Evolutionary conservation across 2,329 filamentous ascomycete genomes (phyloP), one percentile per base, ranked within the genome.

Genomic region (Colletotrichum spaethianum): DNA sequence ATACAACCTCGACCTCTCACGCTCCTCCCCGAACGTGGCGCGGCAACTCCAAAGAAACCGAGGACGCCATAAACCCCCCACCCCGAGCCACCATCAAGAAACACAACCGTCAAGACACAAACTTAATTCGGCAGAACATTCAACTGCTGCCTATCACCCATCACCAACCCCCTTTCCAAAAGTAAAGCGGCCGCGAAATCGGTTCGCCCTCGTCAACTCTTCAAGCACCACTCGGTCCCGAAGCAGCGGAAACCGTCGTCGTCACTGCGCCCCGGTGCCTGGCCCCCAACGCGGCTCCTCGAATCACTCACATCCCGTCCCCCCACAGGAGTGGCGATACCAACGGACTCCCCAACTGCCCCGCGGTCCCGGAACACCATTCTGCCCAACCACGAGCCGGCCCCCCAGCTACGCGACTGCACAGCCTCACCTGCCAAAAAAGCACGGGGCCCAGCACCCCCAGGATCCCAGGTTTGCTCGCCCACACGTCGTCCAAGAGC

Each of bases 141-240:
- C n/a, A n/a, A 14, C 31, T 61, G 57, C 40, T 63, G 60, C 60
- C 60, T 63, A 23, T 23, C 6, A 33, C n/a, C 40, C 20, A 23
- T 16, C 26, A 7, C 44, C n/a, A 3, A 20, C 6, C 18, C 11
- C 16, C 11, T 16, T 2, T 3, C 28, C 5, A 20, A 63, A 52
- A 11, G 18, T 16, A 16, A 50, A 40, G 36, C 44, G 44, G 18
- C 36, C 60, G 33, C 33, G n/a, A 3, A 18, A 63, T 50, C 60
- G 33, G 52, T 52, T 63, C 60, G 60, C 44, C 40, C 33, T 14
- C 44, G 33, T 50, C n/a, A 4, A 36, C 18, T 18, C 59, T 18
- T 1, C n/a, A 28, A 50, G 9, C 31, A 20, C 4, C n/a, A 31
- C 4, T 38, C 60, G 14, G 36, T 52, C n/a, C 44, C 44, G 20